Percentiles rank a stretch among this genome's conserved stretches.
phyloP scores from a whole-genome alignment of 352 stramenopile genomes.

The Phytophthora foliorum region DNA sequence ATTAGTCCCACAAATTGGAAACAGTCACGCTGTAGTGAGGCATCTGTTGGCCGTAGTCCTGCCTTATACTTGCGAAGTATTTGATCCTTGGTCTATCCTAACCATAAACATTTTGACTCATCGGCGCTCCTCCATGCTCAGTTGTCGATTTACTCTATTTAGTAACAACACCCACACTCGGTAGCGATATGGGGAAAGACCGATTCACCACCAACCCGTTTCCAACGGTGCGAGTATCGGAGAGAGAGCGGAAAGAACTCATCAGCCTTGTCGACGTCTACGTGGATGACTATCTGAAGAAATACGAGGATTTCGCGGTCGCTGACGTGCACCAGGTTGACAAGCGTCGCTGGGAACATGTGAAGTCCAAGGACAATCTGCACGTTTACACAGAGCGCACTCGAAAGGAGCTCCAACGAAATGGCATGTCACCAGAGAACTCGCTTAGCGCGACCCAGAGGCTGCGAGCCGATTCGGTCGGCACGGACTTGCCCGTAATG shows the following conservation, averaged over 20 bases:
- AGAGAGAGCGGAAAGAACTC: conserved; percentile 11
- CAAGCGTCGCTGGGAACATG: conserved; percentile 22
- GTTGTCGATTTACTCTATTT: not conserved
- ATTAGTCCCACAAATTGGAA: not conserved
- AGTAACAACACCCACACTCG: not conserved
- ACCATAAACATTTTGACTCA: too few relatives aligned
- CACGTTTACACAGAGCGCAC: conserved; percentile 26
- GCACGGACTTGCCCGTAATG: conserved; percentile 24
- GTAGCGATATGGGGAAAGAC: conserved; percentile 14
- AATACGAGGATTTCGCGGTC: conserved; percentile 31
- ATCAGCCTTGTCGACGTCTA: conserved; percentile 25
- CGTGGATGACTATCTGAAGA: conserved; percentile 26
- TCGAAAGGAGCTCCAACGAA: conserved; percentile 23
- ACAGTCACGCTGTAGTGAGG: not conserved
- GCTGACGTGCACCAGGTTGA: conserved; percentile 29
- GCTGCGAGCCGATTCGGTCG: conserved; percentile 8
- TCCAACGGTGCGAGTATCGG: conserved; percentile 17
- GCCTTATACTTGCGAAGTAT: too few relatives aligned
- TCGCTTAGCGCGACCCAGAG: conserved; percentile 17
- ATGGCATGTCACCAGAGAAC: conserved; percentile 12
- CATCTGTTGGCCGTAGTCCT: not conserved
- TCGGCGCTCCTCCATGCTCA: not conserved
- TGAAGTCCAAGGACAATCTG: conserved; percentile 35
- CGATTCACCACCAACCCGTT: conserved; percentile 26
- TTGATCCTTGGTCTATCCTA: too few relatives aligned